Percentiles rank a stretch among this genome's conserved stretches.
Conservation (phyloP, 2,329 filamentous ascomycete species). For the Aureobasidium sp. region DNA sequence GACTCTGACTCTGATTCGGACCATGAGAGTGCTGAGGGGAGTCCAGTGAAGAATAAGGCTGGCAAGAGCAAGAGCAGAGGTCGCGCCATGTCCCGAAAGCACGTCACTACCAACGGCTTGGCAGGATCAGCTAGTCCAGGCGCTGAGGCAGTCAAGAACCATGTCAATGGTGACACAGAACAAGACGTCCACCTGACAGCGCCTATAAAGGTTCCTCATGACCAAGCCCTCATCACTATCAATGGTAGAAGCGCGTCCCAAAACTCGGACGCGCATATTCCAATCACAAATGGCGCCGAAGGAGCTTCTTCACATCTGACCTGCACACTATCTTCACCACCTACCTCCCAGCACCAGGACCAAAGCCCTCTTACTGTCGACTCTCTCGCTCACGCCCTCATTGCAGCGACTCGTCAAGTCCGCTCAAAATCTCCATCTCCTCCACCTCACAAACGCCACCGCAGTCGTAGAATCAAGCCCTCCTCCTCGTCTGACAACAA, state of each 20-base stretch:
- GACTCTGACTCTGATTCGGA: not conserved
- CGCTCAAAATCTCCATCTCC: not conserved
- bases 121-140: not conserved
- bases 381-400: constrained; percentile 8
- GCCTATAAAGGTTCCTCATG: not conserved
- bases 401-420: not conserved
- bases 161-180: not conserved
- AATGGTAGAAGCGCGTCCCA: not conserved
- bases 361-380: not conserved
- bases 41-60: not conserved
- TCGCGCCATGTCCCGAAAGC: not conserved
- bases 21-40: not conserved
- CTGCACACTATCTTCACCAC: not conserved
- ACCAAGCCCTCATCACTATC: not conserved
- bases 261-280: not conserved
- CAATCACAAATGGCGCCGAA: not conserved
- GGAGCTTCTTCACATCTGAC: not conserved
- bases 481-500: constrained; percentile 11
- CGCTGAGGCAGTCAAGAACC: not conserved
- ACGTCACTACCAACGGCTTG: not conserved
- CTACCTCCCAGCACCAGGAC: not conserved
- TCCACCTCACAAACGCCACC: not conserved
- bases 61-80: not conserved
- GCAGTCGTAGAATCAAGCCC: not conserved
- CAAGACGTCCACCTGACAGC: not conserved